phyloP scores from a whole-genome alignment of 208 protist species.

The Vickermania ingenoplastis region DNA sequence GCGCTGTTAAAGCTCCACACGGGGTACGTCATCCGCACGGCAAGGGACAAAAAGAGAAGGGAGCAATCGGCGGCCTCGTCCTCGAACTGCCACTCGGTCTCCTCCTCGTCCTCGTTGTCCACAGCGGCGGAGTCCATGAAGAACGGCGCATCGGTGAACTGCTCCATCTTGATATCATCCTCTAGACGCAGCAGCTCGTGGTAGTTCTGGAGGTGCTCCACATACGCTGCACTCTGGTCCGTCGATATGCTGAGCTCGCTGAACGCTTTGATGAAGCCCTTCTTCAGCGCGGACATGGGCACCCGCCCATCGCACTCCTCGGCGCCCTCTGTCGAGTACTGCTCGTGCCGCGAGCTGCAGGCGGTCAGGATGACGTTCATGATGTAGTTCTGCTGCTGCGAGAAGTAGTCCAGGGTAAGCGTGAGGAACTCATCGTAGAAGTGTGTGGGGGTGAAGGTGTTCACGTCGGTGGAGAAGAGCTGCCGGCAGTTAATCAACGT shows the following conservation, averaged over 20 bases:
- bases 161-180: constrained; percentile 55
- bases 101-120: constrained; percentile 1
- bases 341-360: constrained; percentile 31
- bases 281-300: constrained; percentile 42
- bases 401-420: constrained; percentile 49
- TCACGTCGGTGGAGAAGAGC: constrained; percentile 54
- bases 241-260: constrained; percentile 13
- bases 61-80: constrained; percentile 70
- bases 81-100: constrained; percentile 34
- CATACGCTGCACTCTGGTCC: constrained; percentile 33
- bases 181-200: constrained; percentile 48
- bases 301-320: constrained; percentile 63
- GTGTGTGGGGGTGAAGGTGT: constrained; percentile 44
- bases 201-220: constrained; percentile 65
- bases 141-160: constrained; percentile 68
- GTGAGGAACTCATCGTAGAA: constrained; percentile 76
- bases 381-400: constrained; percentile 55
- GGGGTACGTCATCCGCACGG: constrained; percentile 64
- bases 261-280: constrained; percentile 29
- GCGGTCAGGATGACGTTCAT: constrained; percentile 40
- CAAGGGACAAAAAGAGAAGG: constrained; percentile 52
- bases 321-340: constrained; percentile 23
- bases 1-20: constrained; percentile 49
- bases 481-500: constrained; percentile 24
- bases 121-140: constrained; percentile 29